Evolutionary conservation across 1,284 basidiomycete genomes (phyloP), one percentile per base, ranked within the genome.

Genomic region (Microbotryum silenes-acaulis): DNA sequence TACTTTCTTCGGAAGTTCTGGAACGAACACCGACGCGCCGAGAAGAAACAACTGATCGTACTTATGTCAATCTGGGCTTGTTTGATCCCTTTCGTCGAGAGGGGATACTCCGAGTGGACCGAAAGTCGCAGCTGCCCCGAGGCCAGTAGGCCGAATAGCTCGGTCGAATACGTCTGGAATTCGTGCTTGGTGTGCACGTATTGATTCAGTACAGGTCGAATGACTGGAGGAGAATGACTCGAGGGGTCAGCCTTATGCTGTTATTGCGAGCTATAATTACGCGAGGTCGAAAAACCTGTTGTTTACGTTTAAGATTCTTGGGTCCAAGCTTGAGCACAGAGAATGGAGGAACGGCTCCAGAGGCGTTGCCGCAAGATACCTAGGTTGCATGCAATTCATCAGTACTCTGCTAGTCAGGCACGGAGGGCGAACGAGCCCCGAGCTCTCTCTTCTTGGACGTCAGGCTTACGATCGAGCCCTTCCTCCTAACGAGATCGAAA

Each of bases 1-100:
- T 42, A 10, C 37, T 18, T 16, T 42, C 16, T 42, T 18, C 16
- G 16, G 37, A 12, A 42, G 1, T 10, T 18, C 6, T 16, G 16
- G 6, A 29, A 12, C 5, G 25, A 23, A 9, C 18, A 7, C 9
- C 8, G 21, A 29, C 4, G 27, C n/a, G 27, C 25, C 31, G 2
- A 25, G 18, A 44, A 20, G 9, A 44, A 44, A 29, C 4, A 4
- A 10, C 21, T 27, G 3, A 4, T 57, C 70, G 51, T 60, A 70
- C 74, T 81, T 62, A 97, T 80, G 73, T 96, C 92, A 4, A 74
- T 79, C 70, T 97, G 92, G 1, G 91, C 85, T 68, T 87, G 80
- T 65, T 78, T 80, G 8, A 87, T 83, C 0, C 89, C 91, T 61
- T 93, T 86, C 0, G 84, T 82, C 0, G 86, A 85, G 77, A 97